phyloP scores from a whole-genome alignment of 176 grass and related monocot species.

The Otatea glauca region DNA sequence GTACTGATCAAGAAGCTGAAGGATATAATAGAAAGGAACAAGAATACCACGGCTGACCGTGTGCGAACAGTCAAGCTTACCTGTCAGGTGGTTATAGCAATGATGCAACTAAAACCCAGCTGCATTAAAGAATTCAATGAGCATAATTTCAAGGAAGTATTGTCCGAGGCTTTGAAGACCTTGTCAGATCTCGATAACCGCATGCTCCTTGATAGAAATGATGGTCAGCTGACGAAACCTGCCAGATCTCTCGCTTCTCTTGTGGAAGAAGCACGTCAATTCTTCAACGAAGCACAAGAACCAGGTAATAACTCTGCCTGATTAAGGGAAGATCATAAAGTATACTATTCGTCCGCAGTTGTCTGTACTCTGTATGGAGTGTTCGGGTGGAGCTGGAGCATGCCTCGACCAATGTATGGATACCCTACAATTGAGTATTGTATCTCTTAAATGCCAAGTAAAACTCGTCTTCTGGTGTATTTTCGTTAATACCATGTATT shows the following conservation, averaged over 20 bases:
- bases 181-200: not conserved
- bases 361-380: too few relatives aligned
- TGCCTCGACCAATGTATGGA: too few relatives aligned
- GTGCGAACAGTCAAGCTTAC: not conserved
- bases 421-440: too few relatives aligned
- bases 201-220: not conserved
- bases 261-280: not conserved
- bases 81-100: not conserved
- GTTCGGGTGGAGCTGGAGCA: too few relatives aligned
- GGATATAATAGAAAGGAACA: not conserved
- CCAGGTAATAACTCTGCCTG: too few relatives aligned
- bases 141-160: not conserved
- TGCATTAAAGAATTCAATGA: not conserved
- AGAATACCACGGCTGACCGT: not conserved
- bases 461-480: too few relatives aligned
- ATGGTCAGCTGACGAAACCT: not conserved
- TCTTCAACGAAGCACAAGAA: not conserved
- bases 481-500: too few relatives aligned
- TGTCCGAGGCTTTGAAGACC: not conserved
- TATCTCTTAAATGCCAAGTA: too few relatives aligned
- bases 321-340: too few relatives aligned
- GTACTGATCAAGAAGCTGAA: not conserved
- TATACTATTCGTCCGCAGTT: too few relatives aligned
- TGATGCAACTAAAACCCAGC: not conserved
- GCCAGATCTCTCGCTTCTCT: not conserved